A percentile compares a stretch with the other conserved stretches of the same genome.
Evolutionary conservation across 2,329 filamentous ascomycete genomes (phyloP).

Genomic region (Penicillium sp.): DNA sequence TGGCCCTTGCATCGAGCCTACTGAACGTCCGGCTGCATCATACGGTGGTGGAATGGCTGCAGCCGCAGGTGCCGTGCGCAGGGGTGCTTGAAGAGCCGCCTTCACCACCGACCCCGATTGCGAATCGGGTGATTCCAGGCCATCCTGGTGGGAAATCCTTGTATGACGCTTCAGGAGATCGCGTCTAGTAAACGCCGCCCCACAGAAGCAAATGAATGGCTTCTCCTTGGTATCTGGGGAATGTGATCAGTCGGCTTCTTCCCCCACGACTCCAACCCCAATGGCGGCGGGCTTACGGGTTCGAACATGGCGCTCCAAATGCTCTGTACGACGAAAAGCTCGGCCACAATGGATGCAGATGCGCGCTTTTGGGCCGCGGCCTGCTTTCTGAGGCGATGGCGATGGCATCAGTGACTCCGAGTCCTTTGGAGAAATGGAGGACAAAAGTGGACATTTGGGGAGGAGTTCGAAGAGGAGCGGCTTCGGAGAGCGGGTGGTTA

Average conservation of each 20-base stretch:
- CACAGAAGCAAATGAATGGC: constrained; percentile 43
- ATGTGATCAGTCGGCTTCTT: constrained; percentile 15
- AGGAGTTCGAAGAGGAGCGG: constrained; percentile 10
- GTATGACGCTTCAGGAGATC: constrained; percentile 42
- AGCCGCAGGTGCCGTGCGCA: constrained; percentile 23
- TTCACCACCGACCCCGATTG: constrained; percentile 31
- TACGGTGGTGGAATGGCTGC: constrained; percentile 27
- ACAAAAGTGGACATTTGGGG: constrained; percentile 20
- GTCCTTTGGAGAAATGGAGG: constrained; percentile 31
- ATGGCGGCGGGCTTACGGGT: constrained; percentile 34
- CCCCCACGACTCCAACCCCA: constrained; percentile 11
- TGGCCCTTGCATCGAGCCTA: constrained; percentile 29
- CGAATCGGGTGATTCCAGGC: constrained; percentile 34
- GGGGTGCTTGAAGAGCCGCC: constrained; percentile 20
- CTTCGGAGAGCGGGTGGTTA: constrained; percentile 10
- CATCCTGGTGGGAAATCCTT: constrained; percentile 40
- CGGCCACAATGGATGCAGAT: constrained; percentile 41
- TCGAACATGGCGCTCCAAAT: constrained; percentile 43
- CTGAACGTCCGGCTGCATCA: constrained; percentile 28
- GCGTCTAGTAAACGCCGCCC: constrained; percentile 41
- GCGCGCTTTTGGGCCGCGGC: constrained; percentile 37
- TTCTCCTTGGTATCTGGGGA: constrained; percentile 42
- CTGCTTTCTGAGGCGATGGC: constrained; percentile 34
- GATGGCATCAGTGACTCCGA: constrained; percentile 37
- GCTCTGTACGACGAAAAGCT: constrained; percentile 40